Evolutionary conservation across 345 rosid species (phyloP).

Genomic region (Pseudoturritis turrita): DNA sequence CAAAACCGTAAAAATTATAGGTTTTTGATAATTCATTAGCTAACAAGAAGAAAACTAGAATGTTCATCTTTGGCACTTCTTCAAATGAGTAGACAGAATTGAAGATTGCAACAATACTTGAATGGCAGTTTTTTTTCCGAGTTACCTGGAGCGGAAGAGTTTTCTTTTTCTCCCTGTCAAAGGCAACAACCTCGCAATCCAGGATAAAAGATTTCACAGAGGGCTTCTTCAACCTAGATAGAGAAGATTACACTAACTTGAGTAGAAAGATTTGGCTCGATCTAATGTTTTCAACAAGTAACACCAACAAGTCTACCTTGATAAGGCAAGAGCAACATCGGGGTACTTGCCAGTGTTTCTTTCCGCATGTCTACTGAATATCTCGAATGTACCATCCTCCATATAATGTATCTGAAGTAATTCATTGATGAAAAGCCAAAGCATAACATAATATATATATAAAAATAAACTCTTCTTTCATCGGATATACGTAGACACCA

Average conservation of each 20-base stretch:
- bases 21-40: background rate
- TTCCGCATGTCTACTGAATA: constrained; percentile 94
- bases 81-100: background rate
- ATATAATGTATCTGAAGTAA: constrained; percentile 66
- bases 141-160: constrained; percentile 93
- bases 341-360: constrained; percentile 87
- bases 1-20: background rate
- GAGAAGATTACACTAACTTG: constrained; percentile 11
- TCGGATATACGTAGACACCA: background rate
- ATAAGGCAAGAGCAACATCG: constrained; percentile 65
- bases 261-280: constrained; percentile 6
- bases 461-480: background rate
- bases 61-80: background rate
- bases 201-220: constrained; percentile 69
- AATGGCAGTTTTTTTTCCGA: background rate
- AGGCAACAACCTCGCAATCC: constrained; percentile 91
- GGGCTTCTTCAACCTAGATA: constrained; percentile 68
- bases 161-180: constrained; percentile 53
- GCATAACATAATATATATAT: background rate
- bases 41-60: background rate
- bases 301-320: constrained; percentile 50
- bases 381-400: constrained; percentile 89
- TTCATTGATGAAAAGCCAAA: background rate
- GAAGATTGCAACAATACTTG: constrained; percentile 5
- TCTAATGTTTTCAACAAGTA: constrained; percentile 5